Percentiles rank a stretch among this genome's conserved stretches.
These are phyloP conservation scores for Starmerella bombicola DNA, from an alignment of 805 yeast genomes.

Conservation along the genomic window DNA sequence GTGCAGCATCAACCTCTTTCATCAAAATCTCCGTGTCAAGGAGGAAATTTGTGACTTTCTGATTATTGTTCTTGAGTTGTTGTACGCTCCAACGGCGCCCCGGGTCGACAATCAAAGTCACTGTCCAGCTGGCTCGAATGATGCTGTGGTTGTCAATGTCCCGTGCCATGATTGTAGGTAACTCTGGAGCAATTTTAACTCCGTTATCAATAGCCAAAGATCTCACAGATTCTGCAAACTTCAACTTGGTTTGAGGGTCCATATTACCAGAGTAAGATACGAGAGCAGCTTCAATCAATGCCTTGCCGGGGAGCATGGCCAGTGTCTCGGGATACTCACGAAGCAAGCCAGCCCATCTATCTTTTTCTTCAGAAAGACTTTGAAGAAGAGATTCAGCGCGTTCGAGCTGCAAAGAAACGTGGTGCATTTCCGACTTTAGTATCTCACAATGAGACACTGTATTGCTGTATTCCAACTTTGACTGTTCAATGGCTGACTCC, in stretches of 20 bases:
- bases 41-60: constrained; percentile 45
- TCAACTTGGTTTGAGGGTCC: constrained; percentile 39
- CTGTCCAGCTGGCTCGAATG: constrained; percentile 30
- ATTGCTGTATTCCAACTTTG: constrained; percentile 54
- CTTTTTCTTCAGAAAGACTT: constrained; percentile 51
- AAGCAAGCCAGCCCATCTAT: constrained; percentile 61
- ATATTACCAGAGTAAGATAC: constrained; percentile 47
- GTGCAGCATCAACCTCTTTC: constrained; percentile 62
- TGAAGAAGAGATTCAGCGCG: constrained; percentile 53
- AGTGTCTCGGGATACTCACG: constrained; percentile 38
- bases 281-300: constrained; percentile 51
- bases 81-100: constrained; percentile 23
- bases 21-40: constrained; percentile 47
- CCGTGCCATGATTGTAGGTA: neutral
- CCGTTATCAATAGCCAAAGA: constrained; percentile 32
- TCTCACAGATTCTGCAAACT: constrained; percentile 22
- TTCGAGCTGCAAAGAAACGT: constrained; percentile 46
- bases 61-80: neutral
- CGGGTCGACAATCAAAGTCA: constrained; percentile 67
- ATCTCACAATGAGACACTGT: constrained; percentile 69
- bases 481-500: constrained; percentile 51
- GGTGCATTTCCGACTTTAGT: constrained; percentile 56
- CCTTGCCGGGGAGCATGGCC: constrained; percentile 47
- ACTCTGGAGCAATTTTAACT: constrained; percentile 13
- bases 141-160: constrained; percentile 27